Evolutionary conservation across 2,329 filamentous ascomycete genomes (phyloP).

Genomic region (Aspergillus novofumigatus): DNA sequence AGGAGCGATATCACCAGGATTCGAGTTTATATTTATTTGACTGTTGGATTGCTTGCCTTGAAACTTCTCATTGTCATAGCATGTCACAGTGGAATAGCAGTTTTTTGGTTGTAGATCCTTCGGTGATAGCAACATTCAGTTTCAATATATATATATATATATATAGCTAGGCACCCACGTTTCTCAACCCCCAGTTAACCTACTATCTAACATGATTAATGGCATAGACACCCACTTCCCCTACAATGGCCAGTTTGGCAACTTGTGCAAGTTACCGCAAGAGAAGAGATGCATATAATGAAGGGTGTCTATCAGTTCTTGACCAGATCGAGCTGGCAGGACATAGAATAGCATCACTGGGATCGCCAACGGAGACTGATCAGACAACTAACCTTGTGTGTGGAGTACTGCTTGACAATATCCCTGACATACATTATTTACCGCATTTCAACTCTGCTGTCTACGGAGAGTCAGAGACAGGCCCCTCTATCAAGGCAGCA

Average conservation of each 20-base stretch:
- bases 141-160: neutral
- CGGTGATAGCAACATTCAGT: no score
- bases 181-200: neutral
- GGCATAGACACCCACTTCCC: neutral
- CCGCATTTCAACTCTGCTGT: neutral
- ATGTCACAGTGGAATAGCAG: no score
- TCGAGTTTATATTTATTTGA: no score
- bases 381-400: neutral
- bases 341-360: neutral
- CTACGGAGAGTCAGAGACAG: neutral
- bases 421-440: neutral
- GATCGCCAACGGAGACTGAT: neutral
- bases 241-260: neutral
- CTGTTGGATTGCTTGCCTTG: no score
- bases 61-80: no score
- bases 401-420: neutral
- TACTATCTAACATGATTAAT: neutral
- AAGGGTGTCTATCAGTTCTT: neutral
- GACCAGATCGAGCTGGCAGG: neutral
- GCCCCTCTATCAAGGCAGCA: neutral
- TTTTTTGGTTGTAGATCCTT: no score
- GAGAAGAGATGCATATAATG: neutral
- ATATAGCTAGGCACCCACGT: no score
- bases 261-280: neutral
- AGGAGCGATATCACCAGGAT: no score